These are phyloP conservation scores for Arthrobotrys entomopaga DNA, from an alignment of 2,329 filamentous ascomycete genomes.

Conservation along the genomic window DNA sequence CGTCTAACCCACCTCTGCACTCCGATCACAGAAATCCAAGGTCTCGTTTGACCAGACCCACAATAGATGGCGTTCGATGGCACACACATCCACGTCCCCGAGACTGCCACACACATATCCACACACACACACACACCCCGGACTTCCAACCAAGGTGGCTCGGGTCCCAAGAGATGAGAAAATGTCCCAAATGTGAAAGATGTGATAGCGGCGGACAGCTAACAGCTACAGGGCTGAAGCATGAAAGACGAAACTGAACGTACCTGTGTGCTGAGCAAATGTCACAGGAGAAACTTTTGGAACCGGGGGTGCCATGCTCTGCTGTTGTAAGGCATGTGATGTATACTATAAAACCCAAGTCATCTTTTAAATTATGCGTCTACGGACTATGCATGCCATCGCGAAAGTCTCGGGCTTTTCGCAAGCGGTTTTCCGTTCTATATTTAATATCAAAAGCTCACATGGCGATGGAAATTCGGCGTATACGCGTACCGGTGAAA, in stretches of 20 bases:
- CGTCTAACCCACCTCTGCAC: conserved; percentile 44
- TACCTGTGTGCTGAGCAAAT: conserved; percentile 27
- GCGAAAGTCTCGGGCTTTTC: conserved; percentile 26
- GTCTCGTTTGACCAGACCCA: conserved; percentile 27
- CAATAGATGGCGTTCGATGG: conserved; percentile 38
- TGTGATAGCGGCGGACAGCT: conserved; percentile 23
- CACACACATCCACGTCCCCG: conserved; percentile 19
- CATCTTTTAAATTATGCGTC: conserved; percentile 9
- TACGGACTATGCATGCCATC: conserved; percentile 23
- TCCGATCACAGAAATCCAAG: conserved; percentile 42
- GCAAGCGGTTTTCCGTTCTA: conserved; percentile 35
- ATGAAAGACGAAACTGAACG: background rate
- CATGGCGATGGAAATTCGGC: conserved; percentile 22
- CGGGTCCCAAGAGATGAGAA: conserved; percentile 51
- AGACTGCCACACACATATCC: no score
- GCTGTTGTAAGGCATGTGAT: conserved; percentile 46
- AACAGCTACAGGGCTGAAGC: conserved; percentile 53
- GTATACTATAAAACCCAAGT: conserved; percentile 6
- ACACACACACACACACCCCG: conserved; percentile 18
- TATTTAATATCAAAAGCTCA: conserved; percentile 45
- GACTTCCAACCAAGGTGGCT: conserved; percentile 3
- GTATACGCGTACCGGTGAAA: conserved; percentile 5
- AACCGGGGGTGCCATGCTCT: conserved; percentile 43
- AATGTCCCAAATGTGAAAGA: conserved; percentile 24
- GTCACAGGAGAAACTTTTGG: conserved; percentile 26